These are phyloP conservation scores for Taxawa tesnikishii DNA, from an alignment of 2,329 filamentous ascomycete genomes.

Conservation along the genomic window DNA sequence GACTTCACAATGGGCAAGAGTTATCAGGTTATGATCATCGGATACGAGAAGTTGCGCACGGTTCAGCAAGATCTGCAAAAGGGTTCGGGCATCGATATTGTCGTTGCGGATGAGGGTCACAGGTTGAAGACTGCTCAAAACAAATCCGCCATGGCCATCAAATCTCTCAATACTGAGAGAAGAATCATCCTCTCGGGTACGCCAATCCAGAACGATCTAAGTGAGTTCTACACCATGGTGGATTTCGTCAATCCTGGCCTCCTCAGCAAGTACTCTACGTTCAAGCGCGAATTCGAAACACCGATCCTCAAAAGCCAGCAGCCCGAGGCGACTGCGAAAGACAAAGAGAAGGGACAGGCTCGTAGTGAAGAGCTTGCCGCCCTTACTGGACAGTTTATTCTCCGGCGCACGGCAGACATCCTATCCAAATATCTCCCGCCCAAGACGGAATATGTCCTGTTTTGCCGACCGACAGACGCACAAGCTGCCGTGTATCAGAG, in stretches of 20 bases:
- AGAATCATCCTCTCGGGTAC: constrained; percentile 55
- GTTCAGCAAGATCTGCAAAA: constrained; percentile 54
- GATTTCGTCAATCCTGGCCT: constrained; percentile 58
- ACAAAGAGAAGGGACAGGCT: constrained; percentile 52
- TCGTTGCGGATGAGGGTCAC: constrained; percentile 59
- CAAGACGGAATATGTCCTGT: constrained; percentile 56
- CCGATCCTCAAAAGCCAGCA: constrained; percentile 54
- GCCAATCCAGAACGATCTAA: constrained; percentile 56
- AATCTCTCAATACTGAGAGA: constrained; percentile 48
- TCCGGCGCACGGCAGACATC: constrained; percentile 55
- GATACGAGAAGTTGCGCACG: constrained; percentile 56
- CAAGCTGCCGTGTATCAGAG: constrained; percentile 50
- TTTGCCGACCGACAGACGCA: constrained; percentile 49
- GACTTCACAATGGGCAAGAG: constrained; percentile 57
- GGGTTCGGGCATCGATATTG: constrained; percentile 52
- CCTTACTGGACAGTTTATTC: constrained; percentile 52
- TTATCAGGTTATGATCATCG: constrained; percentile 62
- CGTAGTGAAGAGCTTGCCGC: constrained; percentile 48
- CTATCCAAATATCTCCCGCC: constrained; percentile 52
- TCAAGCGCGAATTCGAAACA: constrained; percentile 51
- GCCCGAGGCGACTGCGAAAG: constrained; percentile 47
- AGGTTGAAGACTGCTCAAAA: constrained; percentile 57
- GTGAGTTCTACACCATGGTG: constrained; percentile 55
- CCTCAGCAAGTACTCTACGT: constrained; percentile 48
- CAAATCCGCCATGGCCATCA: constrained; percentile 54